Base-by-base conservation (phyloP, 345 rosid genomes). In the Eucalyptus marginata region DNA sequence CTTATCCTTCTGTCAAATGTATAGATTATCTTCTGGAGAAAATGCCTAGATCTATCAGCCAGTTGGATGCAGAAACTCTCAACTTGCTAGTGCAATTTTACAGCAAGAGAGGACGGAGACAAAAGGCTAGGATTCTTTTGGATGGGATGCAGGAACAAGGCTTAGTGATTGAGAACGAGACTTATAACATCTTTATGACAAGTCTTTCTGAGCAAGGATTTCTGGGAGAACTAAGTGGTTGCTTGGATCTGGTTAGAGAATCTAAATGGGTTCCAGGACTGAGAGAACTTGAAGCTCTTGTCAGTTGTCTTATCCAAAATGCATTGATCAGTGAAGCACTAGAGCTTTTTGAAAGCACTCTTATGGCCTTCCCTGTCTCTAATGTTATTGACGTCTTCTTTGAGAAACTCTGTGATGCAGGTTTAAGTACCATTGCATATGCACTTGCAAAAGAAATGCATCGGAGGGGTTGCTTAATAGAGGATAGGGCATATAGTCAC, bases 301-400 rank as follows among this genome's bases (percentile, higher is more conserved):
- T 94, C 86, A 92, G 90, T 89, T 92, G 93, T 92, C 94, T 97
- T 51, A 86, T 93, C 89, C 89, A 52, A 54, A 92, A 90, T 84
- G 93, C 92, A 88, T 88, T 94, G 94, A 91, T 94, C 90, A 91
- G 90, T 92, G 94, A 95, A 92, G 92, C 93, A 87, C 18, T 93
- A n/a, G 93, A 94, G 94, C 94, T 97, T 93, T 90, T 94, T 44
- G 95, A 96, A 88, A 91, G 89, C 89, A 85, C 95, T 92, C 88
- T 93, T 76, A 89, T 62, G 66, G 90, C 49, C 64, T 49, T 88
- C 88, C 93, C 94, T 88, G 86, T 88, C 59, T 92, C 89, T 44
- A 92, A 92, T 89, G 49, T 93, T 43, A 93, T 88, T 86, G 89
- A 87, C 25, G 29, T 91, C 49, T 95, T 94, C 50, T 86, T 95